Percentiles rank a stretch among this genome's conserved stretches.
These are phyloP conservation scores for Lagenaria siceraria DNA, from an alignment of 306 rosid genomes.

Conservation along the genomic window DNA sequence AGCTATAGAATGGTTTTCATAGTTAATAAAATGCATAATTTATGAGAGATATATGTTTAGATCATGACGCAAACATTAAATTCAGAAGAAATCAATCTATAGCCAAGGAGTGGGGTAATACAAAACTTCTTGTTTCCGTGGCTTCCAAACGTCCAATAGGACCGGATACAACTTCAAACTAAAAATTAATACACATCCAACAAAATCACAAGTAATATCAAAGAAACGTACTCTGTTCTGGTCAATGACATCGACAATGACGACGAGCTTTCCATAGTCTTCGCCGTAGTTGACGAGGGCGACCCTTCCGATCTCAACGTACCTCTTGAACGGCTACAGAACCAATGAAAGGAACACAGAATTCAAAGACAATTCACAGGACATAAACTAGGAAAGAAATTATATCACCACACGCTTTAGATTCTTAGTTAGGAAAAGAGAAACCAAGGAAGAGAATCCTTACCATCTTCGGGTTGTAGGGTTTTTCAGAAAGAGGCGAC, in stretches of 20 bases:
- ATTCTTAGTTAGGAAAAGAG: background rate
- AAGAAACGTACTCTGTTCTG: constrained; percentile 50
- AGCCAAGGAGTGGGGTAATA: background rate
- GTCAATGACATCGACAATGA: constrained; percentile 82
- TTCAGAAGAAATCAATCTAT: background rate
- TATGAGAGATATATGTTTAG: background rate
- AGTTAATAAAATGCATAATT: background rate
- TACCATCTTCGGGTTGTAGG: background rate
- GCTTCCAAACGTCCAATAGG: background rate
- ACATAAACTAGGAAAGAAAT: background rate
- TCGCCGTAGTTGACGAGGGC: constrained; percentile 84
- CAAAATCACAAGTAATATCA: background rate
- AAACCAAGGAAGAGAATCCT: background rate
- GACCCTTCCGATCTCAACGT: constrained; percentile 87
- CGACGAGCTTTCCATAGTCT: constrained; percentile 87
- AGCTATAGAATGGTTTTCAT: background rate
- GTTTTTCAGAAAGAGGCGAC: background rate
- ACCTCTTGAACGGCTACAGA: constrained; percentile 82
- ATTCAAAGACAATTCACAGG: background rate
- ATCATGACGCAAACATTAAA: background rate
- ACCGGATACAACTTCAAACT: background rate
- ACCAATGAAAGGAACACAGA: background rate
- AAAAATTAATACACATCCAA: background rate
- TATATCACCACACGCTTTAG: too few relatives aligned
- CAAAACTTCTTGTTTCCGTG: background rate